Conservation (phyloP, 306 rosid genomes). For the Rosa lucieae region DNA sequence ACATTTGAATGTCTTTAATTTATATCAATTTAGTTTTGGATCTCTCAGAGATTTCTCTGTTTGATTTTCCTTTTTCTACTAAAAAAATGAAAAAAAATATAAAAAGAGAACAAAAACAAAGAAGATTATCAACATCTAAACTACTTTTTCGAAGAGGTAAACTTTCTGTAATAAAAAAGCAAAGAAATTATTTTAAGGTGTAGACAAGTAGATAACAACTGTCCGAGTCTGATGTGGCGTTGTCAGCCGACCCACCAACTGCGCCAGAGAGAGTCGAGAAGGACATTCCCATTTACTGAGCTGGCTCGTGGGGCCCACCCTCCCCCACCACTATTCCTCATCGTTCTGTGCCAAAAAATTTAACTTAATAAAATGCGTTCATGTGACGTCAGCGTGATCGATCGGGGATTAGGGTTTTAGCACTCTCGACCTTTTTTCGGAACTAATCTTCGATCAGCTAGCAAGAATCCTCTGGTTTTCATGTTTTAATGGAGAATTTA, state of each 20-base stretch:
- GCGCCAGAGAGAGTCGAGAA: conserved; percentile 7
- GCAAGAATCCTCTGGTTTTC: background rate
- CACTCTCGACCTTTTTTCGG: background rate
- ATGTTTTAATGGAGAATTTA: no score
- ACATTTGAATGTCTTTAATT: no score
- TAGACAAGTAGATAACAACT: conserved; percentile 8
- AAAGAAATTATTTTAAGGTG: background rate
- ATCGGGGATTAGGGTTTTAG: background rate
- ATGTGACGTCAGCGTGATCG: background rate
- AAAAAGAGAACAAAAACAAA: no score
- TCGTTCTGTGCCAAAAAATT: no score
- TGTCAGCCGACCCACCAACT: conserved; percentile 27
- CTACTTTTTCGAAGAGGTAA: no score
- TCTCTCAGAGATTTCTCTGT: no score
- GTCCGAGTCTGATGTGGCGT: conserved; percentile 14
- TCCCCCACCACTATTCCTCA: background rate
- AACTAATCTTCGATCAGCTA: background rate
- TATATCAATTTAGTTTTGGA: no score
- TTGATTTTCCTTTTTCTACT: no score
- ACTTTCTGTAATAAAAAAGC: background rate
- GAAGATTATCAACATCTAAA: no score
- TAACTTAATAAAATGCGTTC: background rate
- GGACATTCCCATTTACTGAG: conserved; percentile 19
- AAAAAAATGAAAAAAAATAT: no score
- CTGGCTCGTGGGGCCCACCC: conserved; percentile 10